Conservation (phyloP, 306 rosid genomes). For the Gynostemma pentaphyllum region DNA sequence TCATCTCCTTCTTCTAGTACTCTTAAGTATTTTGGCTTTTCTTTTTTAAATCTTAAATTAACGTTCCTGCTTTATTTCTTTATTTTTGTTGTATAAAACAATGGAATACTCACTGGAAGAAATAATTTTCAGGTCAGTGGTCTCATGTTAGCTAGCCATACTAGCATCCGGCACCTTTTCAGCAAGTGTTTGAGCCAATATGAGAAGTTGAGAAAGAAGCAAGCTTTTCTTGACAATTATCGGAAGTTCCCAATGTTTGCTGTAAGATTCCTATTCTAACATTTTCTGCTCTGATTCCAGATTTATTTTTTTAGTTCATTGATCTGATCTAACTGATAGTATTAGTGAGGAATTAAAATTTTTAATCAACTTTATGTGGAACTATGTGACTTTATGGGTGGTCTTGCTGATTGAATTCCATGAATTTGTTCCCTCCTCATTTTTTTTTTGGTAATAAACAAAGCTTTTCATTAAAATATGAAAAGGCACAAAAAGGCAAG, state of each 20-base stretch:
- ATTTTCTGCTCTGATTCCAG: background rate
- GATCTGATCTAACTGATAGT: background rate
- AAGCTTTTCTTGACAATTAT: constrained; percentile 94
- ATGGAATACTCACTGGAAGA: background rate
- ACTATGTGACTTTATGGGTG: background rate
- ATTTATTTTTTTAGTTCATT: background rate
- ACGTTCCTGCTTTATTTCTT: background rate
- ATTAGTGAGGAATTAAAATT: background rate
- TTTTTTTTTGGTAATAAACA: too few relatives aligned
- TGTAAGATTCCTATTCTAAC: constrained; percentile 38
- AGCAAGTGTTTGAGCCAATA: constrained; percentile 96
- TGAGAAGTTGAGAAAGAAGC: constrained; percentile 89
- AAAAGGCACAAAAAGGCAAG: too few relatives aligned
- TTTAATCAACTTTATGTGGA: background rate
- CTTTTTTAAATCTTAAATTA: background rate
- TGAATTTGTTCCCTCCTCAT: constrained; percentile 9
- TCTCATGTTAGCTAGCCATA: constrained; percentile 96
- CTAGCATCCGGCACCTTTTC: constrained; percentile 95
- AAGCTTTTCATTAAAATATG: too few relatives aligned
- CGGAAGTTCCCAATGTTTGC: constrained; percentile 99
- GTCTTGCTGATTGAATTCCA: constrained; percentile 5
- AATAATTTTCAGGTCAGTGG: constrained; percentile 70
- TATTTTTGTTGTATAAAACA: background rate
- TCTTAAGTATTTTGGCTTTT: background rate
- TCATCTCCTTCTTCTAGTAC: background rate